Base-by-base conservation (phyloP, 148 eudicot genomes). In the Nyssa sinensis region DNA sequence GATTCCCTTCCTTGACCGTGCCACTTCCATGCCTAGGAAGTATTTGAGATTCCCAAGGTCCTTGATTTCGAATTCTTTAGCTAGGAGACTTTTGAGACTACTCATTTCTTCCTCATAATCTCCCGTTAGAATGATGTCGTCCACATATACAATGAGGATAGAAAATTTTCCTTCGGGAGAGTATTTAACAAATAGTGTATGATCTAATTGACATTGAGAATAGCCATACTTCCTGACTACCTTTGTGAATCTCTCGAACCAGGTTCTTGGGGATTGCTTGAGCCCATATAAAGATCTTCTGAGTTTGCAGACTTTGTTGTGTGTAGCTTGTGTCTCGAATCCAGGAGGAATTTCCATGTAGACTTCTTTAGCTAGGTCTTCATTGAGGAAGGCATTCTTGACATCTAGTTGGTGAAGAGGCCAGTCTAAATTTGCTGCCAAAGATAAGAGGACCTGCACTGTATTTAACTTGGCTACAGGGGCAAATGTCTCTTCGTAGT, bases 11-110 rank as follows among this genome's bases (percentile, higher is more conserved):
- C 19, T 16, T 60, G 63, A 60, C 7, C 63, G 63, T 7, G 63
- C 63, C 24, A 60, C 63, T 21, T 60, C 63, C 63, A 17, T 60
- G 25, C 63, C 63, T 60, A 60, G 63, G 19, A 60, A 60, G 25
- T 60, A n/a, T n/a, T n/a, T 37, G 41, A 37, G 41, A 37, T 37
- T 37, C 5, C 41, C 41, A 3, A 37, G 41, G 41, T 37, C 41
- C 41, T 37, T 37, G 41, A 37, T 37, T 37, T 37, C 41, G 8
- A 37, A 37, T 37, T 37, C 41, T 37, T 8, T 62, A 62, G 31
- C 66, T 25, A 62, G 31, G 10, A 62, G 12, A 9, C 33, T 30
- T 25, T 62, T 62, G 3, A 62, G 33, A 5, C 17, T 25, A 16
- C 66, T 16, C 31, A 62, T 62, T 24, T 62, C 66, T 25, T 62